Evolutionary conservation across 2,329 filamentous ascomycete species (phyloP).

Genomic region (Ceratocystis huliohia): DNA sequence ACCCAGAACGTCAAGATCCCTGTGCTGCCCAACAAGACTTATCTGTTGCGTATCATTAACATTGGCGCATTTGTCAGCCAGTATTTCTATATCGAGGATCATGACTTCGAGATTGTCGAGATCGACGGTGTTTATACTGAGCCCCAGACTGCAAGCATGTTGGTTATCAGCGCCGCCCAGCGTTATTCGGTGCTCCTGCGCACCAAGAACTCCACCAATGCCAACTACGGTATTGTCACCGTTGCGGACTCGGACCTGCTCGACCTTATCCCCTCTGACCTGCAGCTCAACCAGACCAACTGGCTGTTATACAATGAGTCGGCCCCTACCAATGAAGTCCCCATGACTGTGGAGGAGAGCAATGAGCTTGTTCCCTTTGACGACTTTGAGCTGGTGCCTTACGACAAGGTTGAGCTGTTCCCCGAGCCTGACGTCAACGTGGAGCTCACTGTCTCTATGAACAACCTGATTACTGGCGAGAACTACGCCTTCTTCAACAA

Average conservation of each 20-base stretch:
- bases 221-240: constrained; percentile 35
- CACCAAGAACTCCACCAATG: constrained; percentile 32
- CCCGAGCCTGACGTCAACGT: constrained; percentile 39
- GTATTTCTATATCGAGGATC: constrained; percentile 36
- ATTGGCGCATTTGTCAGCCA: constrained; percentile 40
- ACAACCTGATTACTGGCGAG: constrained; percentile 42
- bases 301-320: constrained; percentile 28
- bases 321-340: constrained; percentile 23
- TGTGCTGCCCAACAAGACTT: constrained; percentile 38
- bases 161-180: constrained; percentile 39
- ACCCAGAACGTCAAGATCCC: constrained; percentile 32
- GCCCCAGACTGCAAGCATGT: constrained; percentile 31
- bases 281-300: constrained; percentile 36
- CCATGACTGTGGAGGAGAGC: constrained; percentile 26
- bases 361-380: constrained; percentile 44
- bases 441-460: constrained; percentile 38
- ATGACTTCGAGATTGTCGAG: constrained; percentile 30
- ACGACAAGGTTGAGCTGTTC: constrained; percentile 38
- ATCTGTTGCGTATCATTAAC: constrained; percentile 42
- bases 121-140: constrained; percentile 41
- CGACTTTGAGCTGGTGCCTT: constrained; percentile 41
- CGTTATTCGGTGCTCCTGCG: constrained; percentile 38
- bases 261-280: constrained; percentile 35
- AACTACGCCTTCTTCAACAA: constrained; percentile 50
- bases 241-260: constrained; percentile 23